Percentiles rank a stretch among this genome's conserved stretches.
Conservation (phyloP, 2,329 filamentous ascomycete species). For the Ophiostoma populinum region DNA sequence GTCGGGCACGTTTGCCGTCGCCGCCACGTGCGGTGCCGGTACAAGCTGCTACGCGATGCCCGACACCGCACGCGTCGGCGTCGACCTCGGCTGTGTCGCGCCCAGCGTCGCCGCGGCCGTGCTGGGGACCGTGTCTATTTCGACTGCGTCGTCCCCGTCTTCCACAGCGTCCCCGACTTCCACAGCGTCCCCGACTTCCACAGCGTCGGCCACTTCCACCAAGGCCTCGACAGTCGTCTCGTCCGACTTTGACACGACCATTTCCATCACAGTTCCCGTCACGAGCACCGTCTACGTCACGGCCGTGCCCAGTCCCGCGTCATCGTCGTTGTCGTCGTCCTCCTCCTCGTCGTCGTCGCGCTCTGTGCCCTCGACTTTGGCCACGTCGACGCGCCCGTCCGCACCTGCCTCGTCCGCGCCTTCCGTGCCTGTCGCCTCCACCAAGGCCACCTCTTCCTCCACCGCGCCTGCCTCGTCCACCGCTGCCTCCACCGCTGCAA, state of each 20-base stretch:
- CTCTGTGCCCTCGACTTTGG: background rate
- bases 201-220: background rate
- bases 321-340: background rate
- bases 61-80: slow-evolving; percentile 29
- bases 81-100: slow-evolving; percentile 30
- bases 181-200: background rate
- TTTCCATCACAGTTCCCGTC: slow-evolving; percentile 3
- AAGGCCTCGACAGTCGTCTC: background rate
- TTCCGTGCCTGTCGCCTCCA: background rate
- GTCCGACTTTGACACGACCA: background rate
- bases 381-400: background rate
- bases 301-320: background rate
- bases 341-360: background rate
- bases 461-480: no score
- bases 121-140: slow-evolving; percentile 19
- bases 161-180: background rate
- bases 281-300: slow-evolving; percentile 4
- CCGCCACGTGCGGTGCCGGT: slow-evolving; percentile 17
- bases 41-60: slow-evolving; percentile 36
- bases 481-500: no score
- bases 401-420: background rate
- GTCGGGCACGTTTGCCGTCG: slow-evolving; percentile 24
- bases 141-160: background rate
- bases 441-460: background rate
- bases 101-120: slow-evolving; percentile 22